Base-by-base conservation (phyloP, 2,329 filamentous ascomycete genomes). In the Neodidymelliopsis sp. region DNA sequence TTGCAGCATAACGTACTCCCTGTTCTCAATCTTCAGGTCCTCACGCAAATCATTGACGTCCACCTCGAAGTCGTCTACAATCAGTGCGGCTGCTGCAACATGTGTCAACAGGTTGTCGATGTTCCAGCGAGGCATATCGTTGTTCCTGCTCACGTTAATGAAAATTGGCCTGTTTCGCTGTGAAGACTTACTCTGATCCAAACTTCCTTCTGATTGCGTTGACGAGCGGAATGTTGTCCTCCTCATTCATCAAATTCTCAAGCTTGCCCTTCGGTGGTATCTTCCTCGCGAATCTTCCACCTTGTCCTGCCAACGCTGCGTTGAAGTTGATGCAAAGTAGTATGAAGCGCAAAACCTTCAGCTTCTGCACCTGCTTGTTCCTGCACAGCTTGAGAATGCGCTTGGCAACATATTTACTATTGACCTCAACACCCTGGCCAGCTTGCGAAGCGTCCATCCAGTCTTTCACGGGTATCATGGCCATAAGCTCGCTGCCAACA, bases 11-110 rank as follows among this genome's bases (percentile, higher is more conserved):
- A 55, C 73, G 23, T 69, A 85, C 66, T 84, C 78, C 73, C 84
- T 87, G 70, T 86, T 84, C 58, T 91, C 88, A 48, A 92, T 64
- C 65, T 83, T 82, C 51, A 94, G 73, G 66, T 94, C 90, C 54
- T 88, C 84, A 42, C 84, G 82, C 56, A 95, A 74, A 57, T 87
- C 81, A 54, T 81, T 81, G 6, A 86, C 86, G 63, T 92, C 86
- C 45, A 90, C 84, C 66, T 86, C 84, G 65, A 85, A 91, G 66
- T 87, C 85, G 63, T 91, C 88, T 13, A 91, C 76, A 54, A 90
- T 83, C 67, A 88, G 81, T 20, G 86, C 84, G 52, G 91, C 79
- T 1, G 83, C 87, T 61, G 85, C 88, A 63, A 88, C 84, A 72
- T 91, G 87, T 12, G 88, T 90, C 63, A 86, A 84, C 23, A 92